Evolutionary conservation across 495 filamentous ascomycete species (phyloP).

Genomic region (Jackrogersella multiformis): DNA sequence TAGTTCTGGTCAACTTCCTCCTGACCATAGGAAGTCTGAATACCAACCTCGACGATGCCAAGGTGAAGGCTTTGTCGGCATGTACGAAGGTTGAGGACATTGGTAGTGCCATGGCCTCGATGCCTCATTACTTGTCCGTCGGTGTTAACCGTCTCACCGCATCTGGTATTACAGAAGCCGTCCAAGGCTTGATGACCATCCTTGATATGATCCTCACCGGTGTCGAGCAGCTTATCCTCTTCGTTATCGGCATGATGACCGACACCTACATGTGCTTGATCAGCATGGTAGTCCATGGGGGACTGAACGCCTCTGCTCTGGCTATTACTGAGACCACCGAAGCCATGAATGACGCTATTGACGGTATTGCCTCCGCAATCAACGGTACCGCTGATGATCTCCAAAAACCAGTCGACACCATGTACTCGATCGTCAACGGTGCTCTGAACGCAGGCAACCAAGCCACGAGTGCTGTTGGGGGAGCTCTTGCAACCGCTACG

Average conservation of each 20-base stretch:
- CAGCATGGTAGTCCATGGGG: constrained; percentile 79
- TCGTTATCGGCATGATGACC: constrained; percentile 88
- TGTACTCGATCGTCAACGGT: constrained; percentile 67
- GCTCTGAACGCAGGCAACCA: constrained; percentile 48
- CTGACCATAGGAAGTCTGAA: constrained; percentile 76
- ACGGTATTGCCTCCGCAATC: constrained; percentile 70
- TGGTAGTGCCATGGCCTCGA: constrained; percentile 95
- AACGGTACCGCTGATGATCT: constrained; percentile 63
- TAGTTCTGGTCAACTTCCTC: constrained; percentile 83
- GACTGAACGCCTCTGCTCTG: constrained; percentile 71
- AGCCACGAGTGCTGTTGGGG: constrained; percentile 62
- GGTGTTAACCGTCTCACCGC: constrained; percentile 90
- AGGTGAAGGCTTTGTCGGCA: constrained; percentile 81
- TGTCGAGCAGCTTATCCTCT: constrained; percentile 87
- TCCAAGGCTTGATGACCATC: constrained; percentile 78
- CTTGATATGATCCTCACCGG: constrained; percentile 80
- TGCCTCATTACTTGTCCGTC: constrained; percentile 90
- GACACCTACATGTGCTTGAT: constrained; percentile 89
- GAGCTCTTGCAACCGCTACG: constrained; percentile 58
- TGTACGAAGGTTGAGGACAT: constrained; percentile 93
- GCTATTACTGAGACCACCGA: constrained; percentile 75
- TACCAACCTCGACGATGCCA: constrained; percentile 75
- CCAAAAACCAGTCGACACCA: constrained; percentile 67
- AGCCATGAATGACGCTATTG: constrained; percentile 77
- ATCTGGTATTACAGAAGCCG: constrained; percentile 75